Evolutionary conservation across 2,329 filamentous ascomycete species (phyloP), one percentile per base, ranked within the genome.

Genomic region (Bipolaris bicolor): DNA sequence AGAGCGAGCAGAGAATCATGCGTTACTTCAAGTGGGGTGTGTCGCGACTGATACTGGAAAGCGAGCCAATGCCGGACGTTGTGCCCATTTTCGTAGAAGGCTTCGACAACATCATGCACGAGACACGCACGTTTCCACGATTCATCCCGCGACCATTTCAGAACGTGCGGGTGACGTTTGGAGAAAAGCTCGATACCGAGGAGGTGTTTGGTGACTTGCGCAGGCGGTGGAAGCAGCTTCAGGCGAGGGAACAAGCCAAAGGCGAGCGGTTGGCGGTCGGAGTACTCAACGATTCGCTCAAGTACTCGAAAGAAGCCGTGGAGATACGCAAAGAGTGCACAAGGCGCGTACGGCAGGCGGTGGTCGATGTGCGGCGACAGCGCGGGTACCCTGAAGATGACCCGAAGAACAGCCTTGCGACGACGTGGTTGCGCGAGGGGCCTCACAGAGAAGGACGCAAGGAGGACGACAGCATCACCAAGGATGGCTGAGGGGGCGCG

Each of bases 1-100:
- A 99, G 78, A 88, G 92, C 64, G 85, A 89, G 1, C 81, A 87
- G 40, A 87, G 88, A 67, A 86, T 88, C 7, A 88, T 98, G 82
- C 90, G 95, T 29, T 99, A 99, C 79, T 98, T 98, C 85, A 97
- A 97, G 80, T 99, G 95, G 95, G 95, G 95, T 1, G 83, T 98
- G 1, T 92, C 94, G 6, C 87, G 95, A 2, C 83, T 98, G 56
- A 95, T 99, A 56, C 86, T 99, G 45, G 95, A 99, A 77, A 86
- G 89, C 45, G 90, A 94, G 47, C 91, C 92, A 3, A 88, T 90
- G 61, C 95, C 95, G 0, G 91, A 96, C 65, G 85, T 99, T 18
- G 85, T 99, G 34, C 92, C 95, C 41, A 94, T 99, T 78, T 99
- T 96, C 82, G 89, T 98, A 48, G 91, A 97, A 69, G 95, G 95